Conservation (phyloP, 2,329 filamentous ascomycete species). For the Colletotrichum plurivorum region DNA sequence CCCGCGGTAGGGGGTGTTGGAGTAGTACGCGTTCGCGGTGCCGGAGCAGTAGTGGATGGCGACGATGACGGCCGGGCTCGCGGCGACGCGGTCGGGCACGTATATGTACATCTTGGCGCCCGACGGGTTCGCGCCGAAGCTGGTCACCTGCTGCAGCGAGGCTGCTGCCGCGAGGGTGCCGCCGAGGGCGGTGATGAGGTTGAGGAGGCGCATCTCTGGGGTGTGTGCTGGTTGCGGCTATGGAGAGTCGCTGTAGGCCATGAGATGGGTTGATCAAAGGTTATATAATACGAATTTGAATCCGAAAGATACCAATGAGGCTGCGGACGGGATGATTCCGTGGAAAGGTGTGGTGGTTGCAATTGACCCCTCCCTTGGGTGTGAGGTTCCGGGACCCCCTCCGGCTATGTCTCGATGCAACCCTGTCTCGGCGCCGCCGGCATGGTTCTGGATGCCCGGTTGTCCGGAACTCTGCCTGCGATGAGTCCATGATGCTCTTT, state of each 20-base stretch:
- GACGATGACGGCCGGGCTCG: slow-evolving; percentile 62
- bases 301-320: background rate
- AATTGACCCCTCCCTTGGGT: background rate
- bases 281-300: background rate
- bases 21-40: slow-evolving; percentile 63
- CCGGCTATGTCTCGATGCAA: background rate
- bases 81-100: slow-evolving; percentile 47
- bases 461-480: background rate
- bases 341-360: slow-evolving; percentile 9
- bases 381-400: background rate
- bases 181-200: slow-evolving; percentile 14
- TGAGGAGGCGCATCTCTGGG: slow-evolving; percentile 18
- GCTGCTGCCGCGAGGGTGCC: slow-evolving; percentile 43
- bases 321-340: slow-evolving; percentile 35
- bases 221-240: background rate
- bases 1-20: slow-evolving; percentile 61
- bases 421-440: background rate
- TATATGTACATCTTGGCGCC: slow-evolving; percentile 47
- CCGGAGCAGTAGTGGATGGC: slow-evolving; percentile 70
- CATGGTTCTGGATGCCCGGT: background rate
- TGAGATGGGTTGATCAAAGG: background rate
- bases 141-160: slow-evolving; percentile 53
- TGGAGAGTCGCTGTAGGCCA: background rate
- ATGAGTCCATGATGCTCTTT: background rate
- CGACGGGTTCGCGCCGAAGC: slow-evolving; percentile 54